Base-by-base conservation (phyloP, 2,329 filamentous ascomycete genomes). In the Verticillium tricorpus region DNA sequence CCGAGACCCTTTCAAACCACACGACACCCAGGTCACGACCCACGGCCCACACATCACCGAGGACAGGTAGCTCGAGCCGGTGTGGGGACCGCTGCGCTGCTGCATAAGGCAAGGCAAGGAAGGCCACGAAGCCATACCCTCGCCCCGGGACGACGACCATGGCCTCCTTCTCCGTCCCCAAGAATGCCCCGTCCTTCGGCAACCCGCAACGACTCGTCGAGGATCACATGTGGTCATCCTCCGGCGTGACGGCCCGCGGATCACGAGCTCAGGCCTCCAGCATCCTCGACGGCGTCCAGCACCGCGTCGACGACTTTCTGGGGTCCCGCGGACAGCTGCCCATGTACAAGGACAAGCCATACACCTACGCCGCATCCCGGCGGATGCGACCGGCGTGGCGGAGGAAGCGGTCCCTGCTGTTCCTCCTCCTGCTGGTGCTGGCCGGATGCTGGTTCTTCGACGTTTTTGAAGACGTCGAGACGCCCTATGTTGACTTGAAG, bases 341-440 rank as follows among this genome's bases (percentile, higher is more conserved):
- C 56, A 93, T 98, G 90, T 99, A 99, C 80, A 99, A 99, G 78
- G 95, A 99, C 78, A 99, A 99, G 75, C 95, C 95, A n/a, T 95
- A 91, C 72, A 83, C 82, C 58, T 89, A 91, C 69, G 81, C 85
- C 54, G 78, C 82, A 37, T 85, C 85, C 64, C 81, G 84, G 67
- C 84, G 85, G 69, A 80, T 82, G 64, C 81, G 81, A 59, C 81
- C 85, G 37, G 76, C 85, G 68, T 88, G 86, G 78, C 84, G 83
- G 73, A 84, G 85, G 69, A 91, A 89, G 78, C 80, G 89, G 63
- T 75, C 62, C 4, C 64, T 85, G 32, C 67, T 88, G 25, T 80
- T 82, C 6, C 66, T 91, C 37, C 74, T 84, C 9, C 66, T 89
- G 22, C 69, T 92, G 32, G 69, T 81, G 34, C 58, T 89, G 59